Conservation (phyloP, 495 filamentous ascomycete species). For the Paragyromitra xinjiangensis region DNA sequence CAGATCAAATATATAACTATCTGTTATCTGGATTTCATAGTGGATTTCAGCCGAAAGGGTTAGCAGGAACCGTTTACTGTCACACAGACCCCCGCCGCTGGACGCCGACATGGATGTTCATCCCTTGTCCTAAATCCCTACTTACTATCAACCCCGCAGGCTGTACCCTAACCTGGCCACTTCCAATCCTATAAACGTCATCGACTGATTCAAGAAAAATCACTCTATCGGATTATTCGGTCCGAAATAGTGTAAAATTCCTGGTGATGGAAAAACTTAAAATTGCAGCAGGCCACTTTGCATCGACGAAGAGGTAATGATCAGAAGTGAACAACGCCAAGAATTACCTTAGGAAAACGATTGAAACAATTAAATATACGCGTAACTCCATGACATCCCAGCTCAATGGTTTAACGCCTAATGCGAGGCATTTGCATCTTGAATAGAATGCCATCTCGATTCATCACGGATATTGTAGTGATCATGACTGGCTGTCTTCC, state of each 20-base stretch:
- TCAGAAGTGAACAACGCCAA: not conserved
- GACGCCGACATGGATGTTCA: not conserved
- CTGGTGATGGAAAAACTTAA: constrained; percentile 1
- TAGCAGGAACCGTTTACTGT: not conserved
- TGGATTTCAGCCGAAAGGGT: constrained; percentile 16
- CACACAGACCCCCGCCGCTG: constrained; percentile 11
- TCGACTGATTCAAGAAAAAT: not conserved
- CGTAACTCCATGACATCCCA: not conserved
- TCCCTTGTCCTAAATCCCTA: not conserved
- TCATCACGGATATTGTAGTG: not conserved
- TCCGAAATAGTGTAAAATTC: constrained; percentile 11
- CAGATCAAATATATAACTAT: constrained; percentile 1
- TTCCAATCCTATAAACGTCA: not conserved
- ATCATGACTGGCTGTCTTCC: too few relatives aligned
- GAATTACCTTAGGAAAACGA: not conserved
- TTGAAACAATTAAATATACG: not conserved
- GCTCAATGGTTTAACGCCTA: not conserved
- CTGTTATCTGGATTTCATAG: not conserved
- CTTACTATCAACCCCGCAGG: not conserved
- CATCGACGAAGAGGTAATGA: constrained; percentile 16
- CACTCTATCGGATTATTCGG: constrained; percentile 20
- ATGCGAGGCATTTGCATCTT: not conserved
- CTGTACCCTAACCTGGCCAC: constrained; percentile 16
- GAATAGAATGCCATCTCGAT: not conserved
- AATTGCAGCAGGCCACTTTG: not conserved